phyloP scores from a whole-genome alignment of 371 early-diverging fungal species.

The Blakeslea trispora region DNA sequence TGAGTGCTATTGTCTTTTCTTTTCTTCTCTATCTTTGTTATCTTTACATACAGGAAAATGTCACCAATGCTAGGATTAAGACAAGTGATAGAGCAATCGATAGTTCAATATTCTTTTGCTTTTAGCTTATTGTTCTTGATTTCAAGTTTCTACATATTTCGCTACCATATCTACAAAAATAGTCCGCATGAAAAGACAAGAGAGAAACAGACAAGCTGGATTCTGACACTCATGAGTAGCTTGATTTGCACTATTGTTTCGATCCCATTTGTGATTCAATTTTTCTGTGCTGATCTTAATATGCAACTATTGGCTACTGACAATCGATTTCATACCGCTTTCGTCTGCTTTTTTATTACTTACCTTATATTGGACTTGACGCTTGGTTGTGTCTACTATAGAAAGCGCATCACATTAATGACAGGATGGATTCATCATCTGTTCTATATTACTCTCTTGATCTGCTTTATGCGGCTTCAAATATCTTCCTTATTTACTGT shows the following conservation, averaged over 20 bases:
- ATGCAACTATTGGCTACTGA: constrained; percentile 12
- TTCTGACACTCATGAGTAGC: constrained; percentile 23
- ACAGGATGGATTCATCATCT: constrained; percentile 56
- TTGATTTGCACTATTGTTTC: constrained; percentile 18
- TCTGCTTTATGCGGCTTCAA: constrained; percentile 20
- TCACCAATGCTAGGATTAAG: background rate
- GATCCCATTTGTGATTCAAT: constrained; percentile 20
- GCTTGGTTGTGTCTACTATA: constrained; percentile 46
- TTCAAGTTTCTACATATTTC: constrained; percentile 7
- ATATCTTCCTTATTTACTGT: constrained; percentile 30
- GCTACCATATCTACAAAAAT: background rate
- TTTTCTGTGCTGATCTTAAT: constrained; percentile 12
- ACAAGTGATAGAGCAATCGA: constrained; percentile 12
- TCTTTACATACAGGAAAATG: too few species aligned
- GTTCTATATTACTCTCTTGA: constrained; percentile 31
- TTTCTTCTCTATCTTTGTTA: background rate
- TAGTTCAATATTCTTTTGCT: constrained; percentile 7
- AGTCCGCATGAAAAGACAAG: background rate
- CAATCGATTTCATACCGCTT: constrained; percentile 16
- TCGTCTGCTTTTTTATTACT: constrained; percentile 33
- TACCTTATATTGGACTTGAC: constrained; percentile 45
- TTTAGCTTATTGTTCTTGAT: constrained; percentile 10
- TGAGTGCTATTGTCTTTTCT: background rate
- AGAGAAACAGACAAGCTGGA: constrained; percentile 23
- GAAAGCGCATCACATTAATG: constrained; percentile 39